Conservation (phyloP, 352 stramenopile genomes). For the Globisporangium recalcitrans region DNA sequence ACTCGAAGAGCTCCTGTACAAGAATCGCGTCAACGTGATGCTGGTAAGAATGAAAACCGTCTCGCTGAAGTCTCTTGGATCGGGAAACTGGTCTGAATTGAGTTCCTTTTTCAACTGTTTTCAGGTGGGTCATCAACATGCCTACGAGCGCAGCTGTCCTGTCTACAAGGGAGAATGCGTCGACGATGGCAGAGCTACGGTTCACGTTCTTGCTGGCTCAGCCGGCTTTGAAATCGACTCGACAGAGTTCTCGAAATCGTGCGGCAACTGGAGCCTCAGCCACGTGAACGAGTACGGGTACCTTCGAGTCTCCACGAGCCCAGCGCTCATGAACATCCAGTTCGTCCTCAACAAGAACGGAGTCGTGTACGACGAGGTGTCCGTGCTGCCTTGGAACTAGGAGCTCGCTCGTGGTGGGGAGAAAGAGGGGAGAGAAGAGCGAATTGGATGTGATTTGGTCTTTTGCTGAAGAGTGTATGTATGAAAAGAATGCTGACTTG, state of each 20-base stretch:
- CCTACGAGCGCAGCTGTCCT: constrained; percentile 85
- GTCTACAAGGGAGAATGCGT: constrained; percentile 64
- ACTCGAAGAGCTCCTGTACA: constrained; percentile 84
- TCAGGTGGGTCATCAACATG: constrained; percentile 86
- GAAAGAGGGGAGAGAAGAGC: not conserved
- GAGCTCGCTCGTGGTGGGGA: not conserved
- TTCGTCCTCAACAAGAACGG: constrained; percentile 72
- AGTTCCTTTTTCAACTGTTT: constrained; percentile 1
- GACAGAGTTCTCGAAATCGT: constrained; percentile 46
- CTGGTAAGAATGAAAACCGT: too few relatives aligned
- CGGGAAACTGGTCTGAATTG: not conserved
- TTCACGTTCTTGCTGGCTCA: constrained; percentile 79
- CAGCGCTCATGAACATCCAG: constrained; percentile 41
- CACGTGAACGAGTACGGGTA: constrained; percentile 70
- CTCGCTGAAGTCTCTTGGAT: too few relatives aligned
- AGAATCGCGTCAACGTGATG: constrained; percentile 86
- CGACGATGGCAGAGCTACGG: constrained; percentile 40
- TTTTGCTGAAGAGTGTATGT: not conserved
- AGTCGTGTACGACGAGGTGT: constrained; percentile 57
- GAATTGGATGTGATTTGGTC: not conserved
- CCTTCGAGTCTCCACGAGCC: constrained; percentile 39
- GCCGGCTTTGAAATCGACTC: constrained; percentile 55
- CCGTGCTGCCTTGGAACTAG: constrained; percentile 26
- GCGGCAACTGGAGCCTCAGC: constrained; percentile 60
- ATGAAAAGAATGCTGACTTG: not conserved